Evolutionary conservation across 2,329 filamentous ascomycete genomes (phyloP).

Genomic region (Trichothecium roseum): DNA sequence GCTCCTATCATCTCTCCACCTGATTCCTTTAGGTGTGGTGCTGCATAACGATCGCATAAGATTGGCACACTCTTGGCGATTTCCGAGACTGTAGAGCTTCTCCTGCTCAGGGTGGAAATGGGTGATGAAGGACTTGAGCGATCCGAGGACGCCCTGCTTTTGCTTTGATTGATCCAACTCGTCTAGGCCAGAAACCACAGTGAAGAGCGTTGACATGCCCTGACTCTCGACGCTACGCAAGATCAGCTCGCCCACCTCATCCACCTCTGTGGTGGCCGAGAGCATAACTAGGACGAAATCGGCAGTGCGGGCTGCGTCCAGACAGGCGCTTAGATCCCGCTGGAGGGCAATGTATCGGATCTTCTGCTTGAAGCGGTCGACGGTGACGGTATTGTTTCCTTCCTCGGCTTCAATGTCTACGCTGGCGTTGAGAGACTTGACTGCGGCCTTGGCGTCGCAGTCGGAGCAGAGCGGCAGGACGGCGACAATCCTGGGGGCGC

Average conservation of each 20-base stretch:
- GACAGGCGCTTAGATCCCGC: slow-evolving; percentile 62
- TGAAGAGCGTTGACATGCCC: slow-evolving; percentile 86
- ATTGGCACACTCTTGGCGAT: slow-evolving; percentile 82
- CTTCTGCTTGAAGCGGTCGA: slow-evolving; percentile 93
- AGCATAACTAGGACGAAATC: slow-evolving; percentile 87
- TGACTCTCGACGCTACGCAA: slow-evolving; percentile 84
- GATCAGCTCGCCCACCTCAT: slow-evolving; percentile 74
- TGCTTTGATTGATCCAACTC: slow-evolving; percentile 71
- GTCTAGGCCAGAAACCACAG: slow-evolving; percentile 71
- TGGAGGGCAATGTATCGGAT: slow-evolving; percentile 72
- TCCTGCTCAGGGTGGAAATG: slow-evolving; percentile 92
- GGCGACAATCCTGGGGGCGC: slow-evolving; percentile 78
- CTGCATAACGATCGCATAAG: slow-evolving; percentile 85
- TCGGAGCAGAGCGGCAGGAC: slow-evolving; percentile 75
- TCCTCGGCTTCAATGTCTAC: slow-evolving; percentile 63
- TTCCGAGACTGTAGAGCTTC: slow-evolving; percentile 82
- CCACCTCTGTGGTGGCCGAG: slow-evolving; percentile 74
- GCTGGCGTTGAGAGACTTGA: slow-evolving; percentile 63
- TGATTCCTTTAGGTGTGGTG: slow-evolving; percentile 83
- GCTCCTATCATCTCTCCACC: slow-evolving; percentile 89
- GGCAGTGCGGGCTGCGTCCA: slow-evolving; percentile 79
- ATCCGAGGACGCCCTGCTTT: slow-evolving; percentile 63
- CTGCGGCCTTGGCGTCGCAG: slow-evolving; percentile 55
- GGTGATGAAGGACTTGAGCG: slow-evolving; percentile 83
- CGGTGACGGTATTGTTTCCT: slow-evolving; percentile 51